Percentiles rank a stretch among this genome's conserved stretches.
These are phyloP conservation scores for Exophiala bonariae DNA, from an alignment of 2,329 filamentous ascomycete genomes.

Conservation along the genomic window DNA sequence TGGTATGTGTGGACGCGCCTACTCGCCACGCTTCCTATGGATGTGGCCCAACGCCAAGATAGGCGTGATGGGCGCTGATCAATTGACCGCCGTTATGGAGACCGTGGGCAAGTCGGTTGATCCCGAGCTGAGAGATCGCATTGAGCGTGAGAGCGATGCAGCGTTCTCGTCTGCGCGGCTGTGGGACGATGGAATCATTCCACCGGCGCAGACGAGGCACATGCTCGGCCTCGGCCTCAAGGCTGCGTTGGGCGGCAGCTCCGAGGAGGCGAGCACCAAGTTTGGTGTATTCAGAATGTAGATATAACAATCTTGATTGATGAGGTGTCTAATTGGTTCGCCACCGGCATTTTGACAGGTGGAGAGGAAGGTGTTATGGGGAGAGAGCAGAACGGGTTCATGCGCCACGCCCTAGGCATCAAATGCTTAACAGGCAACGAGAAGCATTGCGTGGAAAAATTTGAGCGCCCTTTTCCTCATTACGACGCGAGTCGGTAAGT, in stretches of 20 bases:
- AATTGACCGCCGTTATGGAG: constrained; percentile 90
- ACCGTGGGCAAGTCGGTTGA: constrained; percentile 84
- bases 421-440: too few relatives aligned
- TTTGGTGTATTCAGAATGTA: constrained; percentile 87
- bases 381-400: too few relatives aligned
- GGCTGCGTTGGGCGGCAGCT: constrained; percentile 69
- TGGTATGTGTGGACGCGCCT: constrained; percentile 94
- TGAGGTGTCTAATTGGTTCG: background rate
- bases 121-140: constrained; percentile 75
- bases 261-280: constrained; percentile 60
- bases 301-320: constrained; percentile 4
- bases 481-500: constrained; percentile 20
- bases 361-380: background rate
- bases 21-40: constrained; percentile 87
- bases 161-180: constrained; percentile 83
- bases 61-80: constrained; percentile 93
- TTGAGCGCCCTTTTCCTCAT: background rate
- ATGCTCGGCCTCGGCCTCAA: constrained; percentile 72
- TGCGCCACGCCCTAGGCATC: too few relatives aligned
- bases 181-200: constrained; percentile 87
- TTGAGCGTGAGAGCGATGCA: constrained; percentile 87
- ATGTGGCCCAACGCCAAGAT: constrained; percentile 98
- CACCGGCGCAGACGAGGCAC: constrained; percentile 70
- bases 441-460: too few relatives aligned
- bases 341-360: background rate